Evolutionary conservation across 148 eudicot species (phyloP), one percentile per base, ranked within the genome.

Genomic region (Suaeda aralocaspica): DNA sequence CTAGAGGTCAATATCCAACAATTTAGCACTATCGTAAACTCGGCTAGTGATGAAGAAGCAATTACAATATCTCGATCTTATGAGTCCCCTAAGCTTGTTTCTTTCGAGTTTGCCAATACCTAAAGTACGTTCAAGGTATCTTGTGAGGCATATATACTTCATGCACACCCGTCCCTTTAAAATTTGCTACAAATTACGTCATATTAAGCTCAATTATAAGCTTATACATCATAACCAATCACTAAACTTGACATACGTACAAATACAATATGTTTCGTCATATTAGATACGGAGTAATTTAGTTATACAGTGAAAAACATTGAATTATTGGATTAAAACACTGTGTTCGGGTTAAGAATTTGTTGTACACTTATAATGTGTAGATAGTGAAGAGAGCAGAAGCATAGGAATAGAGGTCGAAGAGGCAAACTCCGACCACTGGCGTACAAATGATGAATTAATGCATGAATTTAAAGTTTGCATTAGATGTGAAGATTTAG

Each of bases 401-500:
- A 72, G 42, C 22, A 26, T 34, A 29, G 66, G 44, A 28, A 60
- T 77, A 51, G 69, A 72, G 48, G 73, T 74, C 13, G 58, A 48
- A 16, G 21, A 61, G 62, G 69, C 45, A 3, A 53, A 72, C 31
- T 67, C 18, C 3, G 81, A 77, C 19, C 76, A 71, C 53, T 77
- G 75, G 73, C 7, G 31, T 24, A 15, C 33, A 22, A 15, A 49
- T 45, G 77, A 77, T 11, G 81, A 77, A 59, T 61, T 67, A 14
- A 13, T 71, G 59, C 81, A 77, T 46, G 81, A 72, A 55, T 77
- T 72, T 57, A 77, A 41, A 68, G 68, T 68, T 0, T 72, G 81
- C 70, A 77, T 77, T 9, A 77, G 45, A 41, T 72, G 77, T 24
- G 69, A 68, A 64, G 77, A 77, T 62, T 68, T 77, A 59, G 77